These are phyloP conservation scores for Meripilus lineatus DNA, from an alignment of 1,284 basidiomycete species.

Conservation along the genomic window DNA sequence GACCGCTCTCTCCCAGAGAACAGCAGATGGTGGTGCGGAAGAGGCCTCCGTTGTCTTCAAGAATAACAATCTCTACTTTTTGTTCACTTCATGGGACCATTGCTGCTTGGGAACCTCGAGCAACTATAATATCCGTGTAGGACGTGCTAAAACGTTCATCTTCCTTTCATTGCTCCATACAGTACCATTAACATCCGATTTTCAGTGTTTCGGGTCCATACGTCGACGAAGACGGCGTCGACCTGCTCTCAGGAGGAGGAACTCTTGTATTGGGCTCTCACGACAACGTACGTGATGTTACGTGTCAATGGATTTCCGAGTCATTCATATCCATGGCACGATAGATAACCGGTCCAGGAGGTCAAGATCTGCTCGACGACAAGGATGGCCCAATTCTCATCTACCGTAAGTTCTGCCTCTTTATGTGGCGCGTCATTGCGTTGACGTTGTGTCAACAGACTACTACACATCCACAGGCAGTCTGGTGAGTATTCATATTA, in stretches of 20 bases:
- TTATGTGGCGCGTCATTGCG: slow-evolving; percentile 13
- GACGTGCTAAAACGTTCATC: slow-evolving; percentile 24
- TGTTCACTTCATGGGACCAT: slow-evolving; percentile 53
- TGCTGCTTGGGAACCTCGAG: slow-evolving; percentile 49
- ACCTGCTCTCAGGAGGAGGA: slow-evolving; percentile 46
- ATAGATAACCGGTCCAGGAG: slow-evolving; percentile 45
- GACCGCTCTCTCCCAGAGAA: slow-evolving; percentile 42
- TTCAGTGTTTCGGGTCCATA: slow-evolving; percentile 38
- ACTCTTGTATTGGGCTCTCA: slow-evolving; percentile 47
- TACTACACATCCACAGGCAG: slow-evolving; percentile 38
- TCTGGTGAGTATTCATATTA: slow-evolving; percentile 8
- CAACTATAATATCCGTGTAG: slow-evolving; percentile 58
- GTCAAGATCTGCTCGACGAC: slow-evolving; percentile 35
- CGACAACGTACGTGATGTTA: slow-evolving; percentile 27
- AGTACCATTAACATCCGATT: background rate
- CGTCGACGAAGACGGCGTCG: slow-evolving; percentile 42
- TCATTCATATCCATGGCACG: background rate
- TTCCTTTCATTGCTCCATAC: background rate
- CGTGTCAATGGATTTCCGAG: background rate
- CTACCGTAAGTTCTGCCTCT: slow-evolving; percentile 31
- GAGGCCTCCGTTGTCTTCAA: slow-evolving; percentile 46
- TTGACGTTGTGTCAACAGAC: slow-evolving; percentile 26
- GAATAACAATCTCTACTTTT: slow-evolving; percentile 43
- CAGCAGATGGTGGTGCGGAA: slow-evolving; percentile 37
- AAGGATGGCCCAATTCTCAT: slow-evolving; percentile 34